Base-by-base conservation (phyloP, 768 basidiomycete genomes). In the Sarcodon sp. region DNA sequence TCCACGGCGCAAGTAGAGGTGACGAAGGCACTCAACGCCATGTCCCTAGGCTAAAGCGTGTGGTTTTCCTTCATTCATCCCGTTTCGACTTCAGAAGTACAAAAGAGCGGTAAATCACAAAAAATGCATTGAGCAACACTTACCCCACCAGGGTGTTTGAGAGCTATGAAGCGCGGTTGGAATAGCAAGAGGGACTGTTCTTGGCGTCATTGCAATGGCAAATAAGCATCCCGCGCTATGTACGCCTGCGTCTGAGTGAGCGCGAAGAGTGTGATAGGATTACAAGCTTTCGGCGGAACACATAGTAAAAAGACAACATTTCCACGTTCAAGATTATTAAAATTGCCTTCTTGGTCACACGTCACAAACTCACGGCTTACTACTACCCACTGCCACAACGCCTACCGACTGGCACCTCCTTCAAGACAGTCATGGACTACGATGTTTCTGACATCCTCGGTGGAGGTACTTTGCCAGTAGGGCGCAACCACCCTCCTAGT, bases 1-100 rank as follows among this genome's bases (percentile, higher is more conserved):
- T 69, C 83, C 83, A 85, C 80, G 51, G 62, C 68, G 68, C 81
- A 69, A 77, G 82, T 83, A 74, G 64, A 76, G 78, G 82, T 64
- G 74, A 83, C 83, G 80, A 86, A 73, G 76, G 83, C 82, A 81
- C 55, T 51, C 61, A 58, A 54, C 59, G 77, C 83, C 71, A 64
- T 86, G 83, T 83, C 68, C 75, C 83, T 75, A 82, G 83, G 82
- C 82, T 73, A 67, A 62, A 67, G 79, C 68, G 68, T 68, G 80
- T 84, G 83, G 83, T 59, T 50, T 33, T 36, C 49, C 56, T 51
- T 53, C 48, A 51, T 27, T 4, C 21, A 4, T 27, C 4, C 21
- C 47, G 46, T 51, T 52, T 38, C 21, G 21, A 27, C 21, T 27
- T 27, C 21, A 4, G 21, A 27, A 2, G 4, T 27, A 27, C 4